Evolutionary conservation across 139 green algal genomes (phyloP).

Genomic region (Diplosphaera chodatii): DNA sequence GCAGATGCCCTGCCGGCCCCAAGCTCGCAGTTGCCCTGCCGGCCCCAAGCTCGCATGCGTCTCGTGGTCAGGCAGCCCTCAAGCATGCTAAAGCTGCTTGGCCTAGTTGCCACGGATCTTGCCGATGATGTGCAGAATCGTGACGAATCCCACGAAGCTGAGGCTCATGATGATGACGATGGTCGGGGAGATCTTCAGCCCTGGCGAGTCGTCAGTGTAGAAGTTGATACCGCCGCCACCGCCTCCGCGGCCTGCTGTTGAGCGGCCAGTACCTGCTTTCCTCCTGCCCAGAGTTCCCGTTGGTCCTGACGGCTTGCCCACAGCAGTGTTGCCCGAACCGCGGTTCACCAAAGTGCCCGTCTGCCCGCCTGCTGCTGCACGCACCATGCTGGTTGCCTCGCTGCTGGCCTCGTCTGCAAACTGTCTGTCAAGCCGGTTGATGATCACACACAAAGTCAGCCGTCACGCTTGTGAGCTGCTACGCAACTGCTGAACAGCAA

Average conservation of each 20-base stretch:
- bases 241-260: background rate
- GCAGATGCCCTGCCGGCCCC: too few species aligned
- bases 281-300: background rate
- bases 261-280: background rate
- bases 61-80: too few species aligned
- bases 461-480: too few species aligned
- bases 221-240: slow-evolving; percentile 44
- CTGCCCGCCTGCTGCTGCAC: background rate
- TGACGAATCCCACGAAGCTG: slow-evolving; percentile 70
- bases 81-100: too few species aligned
- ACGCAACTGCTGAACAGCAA: too few species aligned
- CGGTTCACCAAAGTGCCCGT: background rate
- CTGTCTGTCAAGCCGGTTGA: too few species aligned
- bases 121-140: slow-evolving; percentile 65
- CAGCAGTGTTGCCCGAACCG: slow-evolving; percentile 10
- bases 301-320: slow-evolving; percentile 29
- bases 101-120: slow-evolving; percentile 41
- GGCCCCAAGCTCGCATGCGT: too few species aligned
- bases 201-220: slow-evolving; percentile 71
- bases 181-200: slow-evolving; percentile 69
- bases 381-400: background rate
- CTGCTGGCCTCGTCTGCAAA: too few species aligned
- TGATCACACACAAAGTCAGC: too few species aligned
- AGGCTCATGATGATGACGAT: slow-evolving; percentile 67
- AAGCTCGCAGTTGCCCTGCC: too few species aligned